Evolutionary conservation across 305 asterid genomes (phyloP).

Genomic region (Fraxinus floribunda): DNA sequence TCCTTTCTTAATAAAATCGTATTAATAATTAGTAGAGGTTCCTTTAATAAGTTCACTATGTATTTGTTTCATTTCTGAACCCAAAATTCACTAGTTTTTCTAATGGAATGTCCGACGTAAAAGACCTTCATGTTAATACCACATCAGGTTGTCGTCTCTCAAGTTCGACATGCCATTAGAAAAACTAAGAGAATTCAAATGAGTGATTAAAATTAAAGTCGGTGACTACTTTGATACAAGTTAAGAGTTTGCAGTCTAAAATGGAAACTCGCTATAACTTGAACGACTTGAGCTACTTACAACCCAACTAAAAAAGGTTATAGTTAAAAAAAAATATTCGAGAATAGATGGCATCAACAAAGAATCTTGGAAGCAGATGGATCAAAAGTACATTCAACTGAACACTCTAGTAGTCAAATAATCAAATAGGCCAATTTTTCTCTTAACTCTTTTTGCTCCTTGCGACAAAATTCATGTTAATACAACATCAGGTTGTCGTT

Average conservation of each 20-base stretch:
- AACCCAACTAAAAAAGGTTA: too few relatives aligned
- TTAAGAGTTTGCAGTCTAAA: too few relatives aligned
- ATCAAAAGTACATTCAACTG: background rate
- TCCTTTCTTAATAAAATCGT: background rate
- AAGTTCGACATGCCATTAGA: background rate
- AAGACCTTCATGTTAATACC: background rate
- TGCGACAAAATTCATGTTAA: slow-evolving; percentile 48
- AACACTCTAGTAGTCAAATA: slow-evolving; percentile 13
- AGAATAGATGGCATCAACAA: background rate
- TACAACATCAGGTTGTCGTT: background rate
- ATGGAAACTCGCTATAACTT: too few relatives aligned
- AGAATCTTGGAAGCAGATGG: background rate
- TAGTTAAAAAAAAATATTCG: too few relatives aligned
- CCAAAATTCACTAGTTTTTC: background rate
- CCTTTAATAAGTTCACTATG: background rate
- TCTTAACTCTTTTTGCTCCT: slow-evolving; percentile 74
- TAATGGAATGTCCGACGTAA: background rate
- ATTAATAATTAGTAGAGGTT: background rate
- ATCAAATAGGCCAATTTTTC: slow-evolving; percentile 52
- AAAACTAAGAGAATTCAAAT: too few relatives aligned
- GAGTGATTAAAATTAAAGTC: too few relatives aligned
- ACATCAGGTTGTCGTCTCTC: background rate
- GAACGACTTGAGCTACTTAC: too few relatives aligned
- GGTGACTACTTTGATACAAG: too few relatives aligned
- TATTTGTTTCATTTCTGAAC: background rate